Base-by-base conservation (phyloP, 495 filamentous ascomycete genomes). In the Rostrohypoxylon terebratum region DNA sequence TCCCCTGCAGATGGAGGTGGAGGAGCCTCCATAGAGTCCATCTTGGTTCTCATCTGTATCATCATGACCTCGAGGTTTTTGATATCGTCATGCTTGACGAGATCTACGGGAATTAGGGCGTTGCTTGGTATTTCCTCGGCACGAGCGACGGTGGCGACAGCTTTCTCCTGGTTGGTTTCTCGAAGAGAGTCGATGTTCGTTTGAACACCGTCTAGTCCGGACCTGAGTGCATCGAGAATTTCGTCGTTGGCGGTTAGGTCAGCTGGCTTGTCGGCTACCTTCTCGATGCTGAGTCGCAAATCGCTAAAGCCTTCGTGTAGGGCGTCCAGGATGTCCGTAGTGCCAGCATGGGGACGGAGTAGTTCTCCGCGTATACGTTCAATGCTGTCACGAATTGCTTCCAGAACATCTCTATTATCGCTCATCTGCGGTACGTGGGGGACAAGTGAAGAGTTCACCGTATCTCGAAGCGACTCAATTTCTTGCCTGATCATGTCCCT, bases 21-120 rank as follows among this genome's bases (percentile, higher is more conserved):
- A 28, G 87, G 83, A 44, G 88, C 85, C 66, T 96, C 91, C 59
- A 96, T 88, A 3, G 91, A 85, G 66, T 97, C 93, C 40, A 98
- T 87, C 81, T 96, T 97, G 74, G 88, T 87, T 53, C 91, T 88
- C 1, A 98, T 84, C 76, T 96, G 89, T 59, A 90, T 90, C 64
- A 97, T 92, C 62, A 97, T 83, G 36, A 87, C 81, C 72, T 97
- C 94, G 14, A 98, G 87, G 54, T 91, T 91, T 74, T 95, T 93
- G 54, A 97, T 90, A 62, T 94, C 93, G 63, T 89, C 87, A 9
- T 85, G 84, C 59, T 89, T 88, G 31, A 89, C 69, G 33, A 82
- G 79, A 21, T 86, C 82, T 7, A 75, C 65, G 0, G 79, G 76
- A 7, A 83, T 72, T 3, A 83, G 55, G 1, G 79, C 78, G 5